Base-by-base conservation (phyloP, 495 filamentous ascomycete species). In the Lophiostoma macrostomum region DNA sequence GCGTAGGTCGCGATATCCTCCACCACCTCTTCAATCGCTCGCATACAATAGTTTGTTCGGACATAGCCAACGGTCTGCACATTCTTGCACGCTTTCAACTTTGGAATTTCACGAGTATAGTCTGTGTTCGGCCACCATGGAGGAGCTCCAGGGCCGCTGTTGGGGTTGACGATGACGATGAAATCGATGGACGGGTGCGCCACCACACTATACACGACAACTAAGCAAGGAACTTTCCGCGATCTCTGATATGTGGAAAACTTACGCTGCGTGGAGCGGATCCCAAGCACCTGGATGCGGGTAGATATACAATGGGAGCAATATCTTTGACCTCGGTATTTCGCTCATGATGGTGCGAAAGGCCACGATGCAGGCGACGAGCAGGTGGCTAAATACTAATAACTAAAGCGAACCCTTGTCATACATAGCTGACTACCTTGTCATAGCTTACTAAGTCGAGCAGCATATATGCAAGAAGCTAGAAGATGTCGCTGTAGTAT, bases 271-370 rank as follows among this genome's bases (percentile, higher is more conserved):
- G 30, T 53, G 50, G 14, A 63, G 49, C 2, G 31, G 55, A 36
- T 63, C 49, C 59, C 59, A 63, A 19, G 45, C 24, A 3, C 59
- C 59, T 13, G 32, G 43, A n/a, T 30, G 20, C 3, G 59, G 59
- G 30, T 53, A 58, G 20, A 63, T 54, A 27, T 63, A 63, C 16
- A 63, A 49, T 18, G 59, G 59, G 13, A 63, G 20, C 18, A 63
- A 25, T 10, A 63, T 42, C 4, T 20, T 41, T 1, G 44, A 50
- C 22, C 40, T 37, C 12, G 41, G 32, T 8, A 38, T 10, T 18
- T 24, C 30, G 4, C 12, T 14, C 40, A 44, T 45, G 28, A 5
- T 45, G 29, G 4, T 7, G 30, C 30, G 8, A 7, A n/a, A 32
- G n/a, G 30, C 8, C 7, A n/a, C 30, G 8, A 8, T 32, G 30